Evolutionary conservation across 2,329 filamentous ascomycete genomes (phyloP).

Genomic region (Aspergillus proliferans): DNA sequence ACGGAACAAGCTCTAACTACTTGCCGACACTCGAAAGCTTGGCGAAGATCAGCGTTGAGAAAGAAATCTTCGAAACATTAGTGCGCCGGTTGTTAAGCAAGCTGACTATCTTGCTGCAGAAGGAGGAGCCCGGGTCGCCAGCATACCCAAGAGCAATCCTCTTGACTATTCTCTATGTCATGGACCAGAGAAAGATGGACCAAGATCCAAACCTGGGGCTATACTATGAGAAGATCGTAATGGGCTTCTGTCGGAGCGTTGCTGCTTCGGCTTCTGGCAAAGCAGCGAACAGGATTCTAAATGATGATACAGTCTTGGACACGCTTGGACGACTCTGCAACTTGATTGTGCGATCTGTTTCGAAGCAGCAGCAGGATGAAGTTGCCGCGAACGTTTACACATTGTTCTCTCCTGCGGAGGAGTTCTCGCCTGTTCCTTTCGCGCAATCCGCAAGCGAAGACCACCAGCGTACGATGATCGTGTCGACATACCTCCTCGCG

Average conservation of each 20-base stretch:
- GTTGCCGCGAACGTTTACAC: conserved; percentile 51
- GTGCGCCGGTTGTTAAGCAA: conserved; percentile 59
- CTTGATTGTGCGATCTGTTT: conserved; percentile 51
- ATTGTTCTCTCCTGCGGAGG: conserved; percentile 40
- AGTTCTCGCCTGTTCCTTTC: conserved; percentile 32
- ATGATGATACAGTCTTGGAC: conserved; percentile 50
- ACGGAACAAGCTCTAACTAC: conserved; percentile 43
- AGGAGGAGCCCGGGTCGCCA: conserved; percentile 40
- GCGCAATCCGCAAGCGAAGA: conserved; percentile 23
- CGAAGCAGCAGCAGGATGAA: conserved; percentile 46
- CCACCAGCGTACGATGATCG: conserved; percentile 45
- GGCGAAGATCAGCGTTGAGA: conserved; percentile 57
- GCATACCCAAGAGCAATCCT: conserved; percentile 56
- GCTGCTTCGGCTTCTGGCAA: conserved; percentile 30
- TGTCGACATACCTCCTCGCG: conserved; percentile 54
- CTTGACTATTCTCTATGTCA: conserved; percentile 56
- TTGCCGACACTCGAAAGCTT: conserved; percentile 56
- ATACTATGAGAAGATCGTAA: conserved; percentile 49
- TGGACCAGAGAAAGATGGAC: conserved; percentile 46
- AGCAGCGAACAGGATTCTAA: conserved; percentile 35
- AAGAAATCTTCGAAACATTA: conserved; percentile 58
- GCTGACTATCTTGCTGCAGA: conserved; percentile 50
- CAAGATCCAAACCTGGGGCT: conserved; percentile 38
- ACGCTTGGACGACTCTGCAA: conserved; percentile 57
- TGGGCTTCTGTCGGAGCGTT: conserved; percentile 36